Evolutionary conservation across 176 grass and related monocot genomes (phyloP), one percentile per base, ranked within the genome.

Genomic region (Tuctoria greenei): DNA sequence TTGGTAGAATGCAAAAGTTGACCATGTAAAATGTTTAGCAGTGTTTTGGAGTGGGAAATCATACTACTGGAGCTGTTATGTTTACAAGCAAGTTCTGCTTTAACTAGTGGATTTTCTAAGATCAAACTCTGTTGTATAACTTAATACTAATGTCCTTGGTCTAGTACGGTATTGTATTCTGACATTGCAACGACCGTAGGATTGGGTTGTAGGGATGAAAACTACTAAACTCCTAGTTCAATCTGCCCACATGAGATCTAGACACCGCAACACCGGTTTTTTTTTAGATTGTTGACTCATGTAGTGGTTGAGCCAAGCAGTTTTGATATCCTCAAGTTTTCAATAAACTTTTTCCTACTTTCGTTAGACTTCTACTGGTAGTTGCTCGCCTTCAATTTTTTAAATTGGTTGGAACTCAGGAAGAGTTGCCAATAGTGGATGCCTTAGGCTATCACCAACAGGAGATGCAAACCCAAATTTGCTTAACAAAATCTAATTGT

Each of bases 31-130:
- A 23, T 56, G n/a, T n/a, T 18, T 18, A 18, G 39, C 41, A 24
- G 8, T 81, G 14, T 20, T 25, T 20, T 83, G 51, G 64, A 63
- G 21, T 24, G 42, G 1, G 7, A 69, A 60, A 35, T 47, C 27
- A 17, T 46, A 36, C n/a, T 13, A 9, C 4, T 44, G 55, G 6
- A 10, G 44, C 12, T 73, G 35, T 73, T 57, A 23, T 6, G 8
- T 38, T 68, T 59, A 21, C 12, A n/a, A 28, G 21, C 63, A 75
- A 82, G 42, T 8, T 60, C 42, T 61, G 52, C 72, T 83, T 50
- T 55, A 69, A 51, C 27, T 67, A 57, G 35, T 26, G 61, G 18
- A 61, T 58, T 24, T 52, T 70, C 7, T 52, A 42, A 42, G 18
- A 42, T 69, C 41, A 51, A 69, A 67, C 36, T 78, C 23, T 54